These are phyloP conservation scores for Dactylonectria estremocensis DNA, from an alignment of 2,329 filamentous ascomycete genomes.

Conservation along the genomic window DNA sequence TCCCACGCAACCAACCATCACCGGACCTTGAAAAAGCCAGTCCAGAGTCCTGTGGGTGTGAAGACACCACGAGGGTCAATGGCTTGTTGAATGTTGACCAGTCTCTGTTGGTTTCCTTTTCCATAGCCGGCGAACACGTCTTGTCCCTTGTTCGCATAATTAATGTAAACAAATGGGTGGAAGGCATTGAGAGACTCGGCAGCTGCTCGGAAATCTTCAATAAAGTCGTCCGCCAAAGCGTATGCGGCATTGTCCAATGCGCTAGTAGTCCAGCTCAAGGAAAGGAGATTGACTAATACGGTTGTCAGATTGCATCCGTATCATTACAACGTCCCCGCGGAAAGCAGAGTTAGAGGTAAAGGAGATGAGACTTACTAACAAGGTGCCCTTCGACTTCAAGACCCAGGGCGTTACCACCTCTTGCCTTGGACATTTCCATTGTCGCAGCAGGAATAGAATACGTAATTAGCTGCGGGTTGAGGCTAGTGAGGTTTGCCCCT, in stretches of 20 bases:
- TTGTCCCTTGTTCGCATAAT: conserved; percentile 17
- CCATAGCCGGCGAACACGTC: conserved; percentile 11
- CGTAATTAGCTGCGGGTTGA: background rate
- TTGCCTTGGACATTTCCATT: background rate
- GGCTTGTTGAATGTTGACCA: conserved; percentile 3
- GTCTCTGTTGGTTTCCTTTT: conserved; percentile 11
- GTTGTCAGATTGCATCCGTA: background rate
- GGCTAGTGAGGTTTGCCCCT: background rate
- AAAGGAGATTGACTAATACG: conserved; percentile 6
- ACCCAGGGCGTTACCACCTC: background rate
- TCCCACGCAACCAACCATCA: background rate
- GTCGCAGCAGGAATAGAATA: background rate
- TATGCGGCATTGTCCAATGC: conserved; percentile 1
- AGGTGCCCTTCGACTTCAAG: conserved; percentile 2
- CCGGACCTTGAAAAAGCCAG: background rate
- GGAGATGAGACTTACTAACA: background rate
- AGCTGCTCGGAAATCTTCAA: background rate
- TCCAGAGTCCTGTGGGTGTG: background rate
- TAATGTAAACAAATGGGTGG: conserved; percentile 17
- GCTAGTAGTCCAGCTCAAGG: conserved; percentile 2
- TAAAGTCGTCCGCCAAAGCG: conserved; percentile 2
- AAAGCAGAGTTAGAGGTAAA: background rate
- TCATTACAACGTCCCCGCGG: background rate
- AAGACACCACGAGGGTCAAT: background rate
- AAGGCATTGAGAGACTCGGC: conserved; percentile 6